Percentiles rank a stretch among this genome's conserved stretches.
Conservation (phyloP, 768 basidiomycete genomes). For the Boletus tomentosulus region DNA sequence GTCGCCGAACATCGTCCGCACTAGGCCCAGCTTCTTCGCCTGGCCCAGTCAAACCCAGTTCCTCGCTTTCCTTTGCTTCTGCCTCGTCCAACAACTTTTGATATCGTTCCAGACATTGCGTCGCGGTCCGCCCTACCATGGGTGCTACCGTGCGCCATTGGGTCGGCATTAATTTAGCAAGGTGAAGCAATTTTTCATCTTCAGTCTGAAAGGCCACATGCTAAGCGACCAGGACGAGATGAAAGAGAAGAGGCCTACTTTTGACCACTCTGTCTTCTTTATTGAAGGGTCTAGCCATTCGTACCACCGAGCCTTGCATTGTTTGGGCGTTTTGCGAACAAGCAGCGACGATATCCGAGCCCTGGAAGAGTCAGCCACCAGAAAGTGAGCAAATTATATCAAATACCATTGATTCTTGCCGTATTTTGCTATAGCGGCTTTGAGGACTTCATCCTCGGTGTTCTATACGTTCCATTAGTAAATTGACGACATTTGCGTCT, state of each 20-base stretch:
- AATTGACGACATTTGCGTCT: background rate
- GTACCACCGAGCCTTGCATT: slow-evolving; percentile 99
- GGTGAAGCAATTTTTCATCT: slow-evolving; percentile 96
- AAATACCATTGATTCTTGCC: slow-evolving; percentile 90
- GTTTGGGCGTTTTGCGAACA: slow-evolving; percentile 98
- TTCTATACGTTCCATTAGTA: slow-evolving; percentile 46
- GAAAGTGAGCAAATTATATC: background rate
- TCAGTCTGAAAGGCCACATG: slow-evolving; percentile 58
- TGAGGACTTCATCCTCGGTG: slow-evolving; percentile 97
- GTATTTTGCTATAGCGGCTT: slow-evolving; percentile 97
- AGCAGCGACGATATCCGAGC: slow-evolving; percentile 97
- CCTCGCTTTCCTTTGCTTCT: slow-evolving; percentile 93
- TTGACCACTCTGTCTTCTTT: slow-evolving; percentile 99
- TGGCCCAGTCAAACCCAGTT: slow-evolving; percentile 85
- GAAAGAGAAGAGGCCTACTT: slow-evolving; percentile 43
- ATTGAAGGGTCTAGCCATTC: slow-evolving; percentile 99
- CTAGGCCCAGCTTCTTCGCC: slow-evolving; percentile 75
- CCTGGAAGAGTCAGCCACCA: slow-evolving; percentile 40
- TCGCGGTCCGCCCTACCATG: slow-evolving; percentile 95
- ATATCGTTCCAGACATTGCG: slow-evolving; percentile 96
- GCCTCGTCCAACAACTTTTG: slow-evolving; percentile 98
- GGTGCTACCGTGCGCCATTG: slow-evolving; percentile 99
- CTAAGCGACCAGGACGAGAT: background rate
- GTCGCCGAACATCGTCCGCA: slow-evolving; percentile 85
- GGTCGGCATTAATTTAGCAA: slow-evolving; percentile 98